Base-by-base conservation (phyloP, 2,329 filamentous ascomycete species). In the Hymenoscyphus linearis region DNA sequence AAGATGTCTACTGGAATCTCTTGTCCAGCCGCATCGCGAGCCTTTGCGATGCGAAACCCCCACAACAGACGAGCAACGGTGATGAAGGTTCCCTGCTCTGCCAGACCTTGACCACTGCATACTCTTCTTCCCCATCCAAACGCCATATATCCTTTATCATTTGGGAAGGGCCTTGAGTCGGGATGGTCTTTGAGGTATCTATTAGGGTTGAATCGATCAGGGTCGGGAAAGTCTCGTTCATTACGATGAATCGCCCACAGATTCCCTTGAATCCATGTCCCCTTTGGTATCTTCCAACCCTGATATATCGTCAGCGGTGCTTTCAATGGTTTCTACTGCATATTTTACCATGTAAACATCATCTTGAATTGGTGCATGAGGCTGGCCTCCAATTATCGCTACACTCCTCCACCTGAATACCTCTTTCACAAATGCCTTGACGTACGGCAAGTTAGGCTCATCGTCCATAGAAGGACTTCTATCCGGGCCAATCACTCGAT, bases 91-190 rank as follows among this genome's bases (percentile, higher is more conserved):
- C 61, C 59, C 36, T 62, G 63, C 26, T 76, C 80, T 2, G 82
- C 83, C 16, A 86, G 70, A 40, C 76, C 75, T 63, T 79, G 77
- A 1, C 81, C 81, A 9, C 77, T 75, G 63, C 81, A 84, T 13
- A 79, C 75, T 22, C 82, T 74, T 14, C 81, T 75, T 1, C 82
- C 82, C 69, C 80, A 84, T 4, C 82, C 81, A 68, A 84, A 81
- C 1, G 60, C 60, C 56, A 78, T 76, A 7, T 78, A 85, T 44
- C 80, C 80, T 65, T 83, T 82, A 70, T 87, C 80, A 71, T 82
- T 85, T 18, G 85, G 85, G 68, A 84, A 80, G 22, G 70, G 72
- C 27, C 76, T 76, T 22, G 55, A 63, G 3, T 62, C 60, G 69
- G 72, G 70, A 72, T 73, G 58, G 72, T 69, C 25, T 69, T 68